A percentile compares a stretch with the other conserved stretches of the same genome.
phyloP scores from a whole-genome alignment of 2,329 filamentous ascomycete genomes.

The Fusarium sp. region DNA sequence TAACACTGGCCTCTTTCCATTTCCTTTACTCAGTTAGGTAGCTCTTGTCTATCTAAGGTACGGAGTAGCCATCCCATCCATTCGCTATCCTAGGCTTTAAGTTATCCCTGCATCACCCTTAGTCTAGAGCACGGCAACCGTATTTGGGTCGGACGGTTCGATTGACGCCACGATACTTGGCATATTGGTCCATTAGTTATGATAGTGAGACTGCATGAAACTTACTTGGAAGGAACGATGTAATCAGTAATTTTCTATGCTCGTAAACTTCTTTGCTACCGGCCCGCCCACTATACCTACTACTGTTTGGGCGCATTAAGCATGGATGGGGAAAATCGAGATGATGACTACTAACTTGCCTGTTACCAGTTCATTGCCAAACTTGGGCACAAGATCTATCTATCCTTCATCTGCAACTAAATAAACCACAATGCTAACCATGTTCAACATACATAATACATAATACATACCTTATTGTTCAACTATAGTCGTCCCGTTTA shows the following conservation, averaged over 20 bases:
- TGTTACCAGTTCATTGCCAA: background rate
- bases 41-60: conserved; percentile 10
- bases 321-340: background rate
- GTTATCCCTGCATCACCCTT: conserved; percentile 21
- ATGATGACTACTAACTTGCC: background rate
- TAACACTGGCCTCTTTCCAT: background rate
- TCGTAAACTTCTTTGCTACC: background rate
- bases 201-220: conserved; percentile 11
- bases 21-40: conserved; percentile 6
- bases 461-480: too few relatives aligned
- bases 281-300: background rate
- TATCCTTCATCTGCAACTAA: background rate
- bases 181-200: conserved; percentile 2
- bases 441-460: background rate
- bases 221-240: conserved; percentile 3
- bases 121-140: conserved; percentile 16
- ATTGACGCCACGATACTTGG: conserved; percentile 7
- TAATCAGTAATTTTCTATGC: conserved; percentile 6
- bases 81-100: conserved; percentile 20
- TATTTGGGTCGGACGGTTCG: conserved; percentile 9
- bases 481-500: background rate
- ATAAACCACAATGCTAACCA: background rate
- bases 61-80: conserved; percentile 14
- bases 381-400: background rate
- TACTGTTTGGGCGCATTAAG: background rate